Evolutionary conservation across 805 yeast species (phyloP).

Genomic region (Metschnikowia baotianmanensis): DNA sequence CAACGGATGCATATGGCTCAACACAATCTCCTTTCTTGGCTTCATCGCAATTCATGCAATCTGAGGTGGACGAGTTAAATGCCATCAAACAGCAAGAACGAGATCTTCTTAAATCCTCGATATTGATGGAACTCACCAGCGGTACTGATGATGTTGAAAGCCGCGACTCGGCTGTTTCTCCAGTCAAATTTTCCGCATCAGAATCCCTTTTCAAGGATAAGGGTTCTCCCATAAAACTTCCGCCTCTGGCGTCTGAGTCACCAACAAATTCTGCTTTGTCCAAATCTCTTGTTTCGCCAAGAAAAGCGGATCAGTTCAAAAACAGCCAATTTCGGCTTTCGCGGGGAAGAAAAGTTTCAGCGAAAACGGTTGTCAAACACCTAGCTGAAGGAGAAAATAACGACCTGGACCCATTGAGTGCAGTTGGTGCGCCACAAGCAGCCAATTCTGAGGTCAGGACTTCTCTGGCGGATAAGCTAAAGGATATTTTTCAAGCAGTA

Average conservation of each 20-base stretch:
- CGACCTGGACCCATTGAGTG: constrained; percentile 24
- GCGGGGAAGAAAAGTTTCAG: constrained; percentile 29
- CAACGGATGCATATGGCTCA: neutral
- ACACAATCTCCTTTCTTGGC: constrained; percentile 1
- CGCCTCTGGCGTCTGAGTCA: constrained; percentile 1
- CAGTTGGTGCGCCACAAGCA: constrained; percentile 13
- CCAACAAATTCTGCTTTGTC: neutral
- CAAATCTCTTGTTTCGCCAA: constrained; percentile 10
- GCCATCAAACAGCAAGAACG: constrained; percentile 38
- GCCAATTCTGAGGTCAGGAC: neutral
- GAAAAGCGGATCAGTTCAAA: constrained; percentile 17
- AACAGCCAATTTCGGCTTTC: constrained; percentile 32
- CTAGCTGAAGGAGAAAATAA: constrained; percentile 15
- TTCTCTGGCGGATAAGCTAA: constrained; percentile 23
- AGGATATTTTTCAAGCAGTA: constrained; percentile 40
- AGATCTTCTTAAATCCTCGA: constrained; percentile 24
- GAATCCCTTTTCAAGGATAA: constrained; percentile 36
- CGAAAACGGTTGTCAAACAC: constrained; percentile 31
- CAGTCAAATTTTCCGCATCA: constrained; percentile 17
- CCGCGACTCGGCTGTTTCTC: constrained; percentile 10
- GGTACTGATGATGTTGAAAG: constrained; percentile 14
- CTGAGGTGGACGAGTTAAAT: constrained; percentile 21
- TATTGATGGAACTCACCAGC: constrained; percentile 15
- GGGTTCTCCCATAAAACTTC: constrained; percentile 28
- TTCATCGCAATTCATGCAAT: constrained; percentile 12